Conservation (phyloP, 1,139 yeast genomes). For the Blastobotrys elegans region DNA sequence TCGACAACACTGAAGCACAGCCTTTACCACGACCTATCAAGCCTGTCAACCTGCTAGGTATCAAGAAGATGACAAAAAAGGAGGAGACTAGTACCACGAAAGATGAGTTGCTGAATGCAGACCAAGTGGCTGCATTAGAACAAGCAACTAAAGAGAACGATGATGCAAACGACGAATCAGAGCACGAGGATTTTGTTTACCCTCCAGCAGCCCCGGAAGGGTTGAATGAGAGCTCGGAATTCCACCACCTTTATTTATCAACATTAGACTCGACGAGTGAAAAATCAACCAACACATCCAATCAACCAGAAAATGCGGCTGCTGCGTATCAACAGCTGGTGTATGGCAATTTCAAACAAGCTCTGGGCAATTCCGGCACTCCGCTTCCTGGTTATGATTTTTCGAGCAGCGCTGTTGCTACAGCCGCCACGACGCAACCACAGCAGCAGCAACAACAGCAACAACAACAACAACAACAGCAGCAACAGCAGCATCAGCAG, state of each 20-base stretch:
- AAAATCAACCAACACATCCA: neutral
- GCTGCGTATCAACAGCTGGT: conserved; percentile 12
- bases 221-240: conserved; percentile 11
- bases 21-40: conserved; percentile 17
- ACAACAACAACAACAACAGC: neutral
- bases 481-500: neutral
- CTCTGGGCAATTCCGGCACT: conserved; percentile 5
- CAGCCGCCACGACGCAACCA: neutral
- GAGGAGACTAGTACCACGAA: neutral
- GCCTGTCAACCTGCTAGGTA: neutral
- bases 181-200: conserved; percentile 9
- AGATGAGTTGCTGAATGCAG: conserved; percentile 1
- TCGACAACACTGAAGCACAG: conserved; percentile 37
- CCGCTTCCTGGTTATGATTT: conserved; percentile 13
- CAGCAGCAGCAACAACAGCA: neutral
- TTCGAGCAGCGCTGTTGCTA: neutral
- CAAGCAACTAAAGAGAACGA: neutral
- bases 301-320: conserved; percentile 11
- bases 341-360: conserved; percentile 11
- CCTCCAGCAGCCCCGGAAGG: conserved; percentile 18
- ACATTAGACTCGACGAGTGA: neutral
- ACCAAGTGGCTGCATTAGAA: conserved; percentile 9
- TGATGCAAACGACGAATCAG: neutral
- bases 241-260: conserved; percentile 23
- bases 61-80: neutral